phyloP scores from a whole-genome alignment of 306 rosid species.

The Pyrus communis region DNA sequence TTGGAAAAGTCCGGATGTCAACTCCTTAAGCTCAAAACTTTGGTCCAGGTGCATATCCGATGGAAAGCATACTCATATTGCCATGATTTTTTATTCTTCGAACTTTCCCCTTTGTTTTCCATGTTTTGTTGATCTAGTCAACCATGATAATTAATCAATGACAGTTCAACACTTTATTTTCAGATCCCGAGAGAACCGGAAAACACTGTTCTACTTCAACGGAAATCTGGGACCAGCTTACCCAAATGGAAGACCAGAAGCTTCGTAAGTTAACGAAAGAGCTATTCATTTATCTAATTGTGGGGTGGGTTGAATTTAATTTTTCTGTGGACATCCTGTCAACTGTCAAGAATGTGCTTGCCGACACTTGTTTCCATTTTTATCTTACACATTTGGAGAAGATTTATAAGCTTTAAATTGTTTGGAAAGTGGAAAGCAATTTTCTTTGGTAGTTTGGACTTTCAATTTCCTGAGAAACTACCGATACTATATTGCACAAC shows the following conservation, averaged over 20 bases:
- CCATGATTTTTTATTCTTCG: neutral
- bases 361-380: slow-evolving; percentile 2
- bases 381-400: neutral
- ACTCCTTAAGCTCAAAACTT: slow-evolving; percentile 44
- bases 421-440: neutral
- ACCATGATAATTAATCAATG: neutral
- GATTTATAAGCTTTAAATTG: neutral
- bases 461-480: neutral
- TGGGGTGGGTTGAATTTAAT: neutral
- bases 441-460: neutral
- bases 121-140: neutral
- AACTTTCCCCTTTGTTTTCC: neutral
- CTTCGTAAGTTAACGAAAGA: slow-evolving; percentile 46
- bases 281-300: neutral
- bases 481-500: neutral
- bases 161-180: slow-evolving; percentile 17
- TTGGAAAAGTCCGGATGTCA: slow-evolving; percentile 81
- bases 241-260: slow-evolving; percentile 58
- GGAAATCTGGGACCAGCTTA: slow-evolving; percentile 90
- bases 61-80: neutral
- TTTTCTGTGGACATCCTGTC: neutral
- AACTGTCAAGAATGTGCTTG: neutral
- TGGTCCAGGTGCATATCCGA: slow-evolving; percentile 55
- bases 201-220: slow-evolving; percentile 74
- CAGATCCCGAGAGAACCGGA: slow-evolving; percentile 69